These are phyloP conservation scores for Vitis hybrid DNA, from an alignment of 177 flowering plant species.

Conservation along the genomic window DNA sequence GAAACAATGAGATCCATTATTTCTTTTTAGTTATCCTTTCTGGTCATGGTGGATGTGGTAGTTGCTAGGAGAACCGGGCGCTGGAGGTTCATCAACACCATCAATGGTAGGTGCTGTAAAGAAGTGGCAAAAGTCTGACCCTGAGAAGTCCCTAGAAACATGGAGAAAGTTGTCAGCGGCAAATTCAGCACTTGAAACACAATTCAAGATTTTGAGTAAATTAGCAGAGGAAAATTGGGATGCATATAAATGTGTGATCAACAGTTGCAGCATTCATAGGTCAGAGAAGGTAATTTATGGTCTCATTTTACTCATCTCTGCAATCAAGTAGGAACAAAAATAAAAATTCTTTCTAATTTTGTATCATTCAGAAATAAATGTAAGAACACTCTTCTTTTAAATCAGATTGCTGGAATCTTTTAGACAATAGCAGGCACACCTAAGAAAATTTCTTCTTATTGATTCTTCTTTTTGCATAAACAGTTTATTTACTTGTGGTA, in stretches of 20 bases:
- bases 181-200: conserved; percentile 71
- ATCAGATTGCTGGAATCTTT: too few species aligned
- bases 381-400: not conserved
- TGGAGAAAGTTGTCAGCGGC: conserved; percentile 79
- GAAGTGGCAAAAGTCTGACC: conserved; percentile 92
- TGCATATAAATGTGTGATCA: conserved; percentile 49
- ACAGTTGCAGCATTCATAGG: conserved; percentile 55
- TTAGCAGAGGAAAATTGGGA: conserved; percentile 70
- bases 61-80: conserved; percentile 97
- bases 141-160: conserved; percentile 63
- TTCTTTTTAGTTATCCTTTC: not conserved
- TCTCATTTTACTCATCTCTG: not conserved
- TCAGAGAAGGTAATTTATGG: conserved; percentile 62
- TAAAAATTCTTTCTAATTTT: not conserved
- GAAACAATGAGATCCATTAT: too few species aligned
- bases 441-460: too few species aligned
- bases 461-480: too few species aligned
- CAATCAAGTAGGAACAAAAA: not conserved
- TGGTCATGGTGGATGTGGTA: conserved; percentile 27
- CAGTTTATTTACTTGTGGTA: too few species aligned
- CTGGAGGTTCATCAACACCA: conserved; percentile 97
- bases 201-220: conserved; percentile 52
- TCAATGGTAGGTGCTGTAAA: conserved; percentile 99
- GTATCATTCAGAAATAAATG: not conserved
- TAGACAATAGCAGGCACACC: too few species aligned